Evolutionary conservation across 768 basidiomycete species (phyloP), one percentile per base, ranked within the genome.

Genomic region (Cystobasidiopsis lactophilus): DNA sequence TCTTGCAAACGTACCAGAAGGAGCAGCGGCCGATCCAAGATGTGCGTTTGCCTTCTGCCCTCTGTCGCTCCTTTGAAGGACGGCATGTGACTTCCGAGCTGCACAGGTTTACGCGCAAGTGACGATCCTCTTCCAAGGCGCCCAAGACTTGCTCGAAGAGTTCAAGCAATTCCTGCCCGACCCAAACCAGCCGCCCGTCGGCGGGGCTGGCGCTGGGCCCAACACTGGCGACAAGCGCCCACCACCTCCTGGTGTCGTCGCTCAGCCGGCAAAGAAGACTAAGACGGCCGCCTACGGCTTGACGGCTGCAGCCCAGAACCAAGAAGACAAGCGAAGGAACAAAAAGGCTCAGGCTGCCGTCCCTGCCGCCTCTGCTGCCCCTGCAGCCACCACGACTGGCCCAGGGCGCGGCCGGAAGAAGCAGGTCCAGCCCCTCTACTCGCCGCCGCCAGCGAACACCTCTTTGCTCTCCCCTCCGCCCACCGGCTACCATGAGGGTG

Each of bases 11-110:
- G 16, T 72, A 72, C 51, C 70, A 72, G 59, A 67, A 68, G 52
- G 70, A 89, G 59, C 74, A 78, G 59, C 66, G 76, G 48, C 60
- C 66, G 27, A 72, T 73, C 24, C 70, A 72, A 43, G 73, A 75
- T 53, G 69, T 73, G 51, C 74, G 75, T 40, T 16, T 35, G 33
- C 16, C 33, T 16, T 24, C 54, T n/a, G 30, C 37, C 21, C 30
- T 23, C 11, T 7, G 1, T 16, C 23, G 7, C 10, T 30, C 37
- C 16, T 5, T 18, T 41, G 11, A n/a, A 9, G 21, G 10, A 23
- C 14, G 16, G 33, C 33, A 16, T 35, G 33, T 7, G 16, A 35
- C 16, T 35, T 7, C 9, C 33, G 33, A 19, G n/a, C 9, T 31
- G 29, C 7, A n/a, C 54, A 62, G 60, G 62, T 64, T 43, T 64